These are phyloP conservation scores for Zasmidium cellare DNA, from an alignment of 2,329 filamentous ascomycete species.

Conservation along the genomic window DNA sequence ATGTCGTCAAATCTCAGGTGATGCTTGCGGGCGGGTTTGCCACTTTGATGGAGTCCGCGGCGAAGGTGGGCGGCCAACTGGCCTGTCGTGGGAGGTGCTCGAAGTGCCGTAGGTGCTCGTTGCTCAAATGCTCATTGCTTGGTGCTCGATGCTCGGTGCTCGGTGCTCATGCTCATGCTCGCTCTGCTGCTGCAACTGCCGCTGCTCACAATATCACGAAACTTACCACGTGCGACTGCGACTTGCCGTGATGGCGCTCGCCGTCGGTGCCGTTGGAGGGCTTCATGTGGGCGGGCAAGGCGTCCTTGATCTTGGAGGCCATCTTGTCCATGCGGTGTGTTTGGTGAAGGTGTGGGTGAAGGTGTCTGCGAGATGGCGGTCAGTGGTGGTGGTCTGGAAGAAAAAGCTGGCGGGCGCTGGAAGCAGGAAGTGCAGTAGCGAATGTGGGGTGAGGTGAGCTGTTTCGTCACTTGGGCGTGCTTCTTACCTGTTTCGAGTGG, in stretches of 20 bases:
- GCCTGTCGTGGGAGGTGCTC: background rate
- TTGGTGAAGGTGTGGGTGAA: background rate
- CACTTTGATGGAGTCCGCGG: background rate
- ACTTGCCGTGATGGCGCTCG: conserved; percentile 77
- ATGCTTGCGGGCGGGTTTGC: background rate
- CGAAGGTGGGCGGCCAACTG: background rate
- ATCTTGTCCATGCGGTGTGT: conserved; percentile 24
- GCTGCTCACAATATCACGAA: background rate
- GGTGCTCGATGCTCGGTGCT: too few species aligned
- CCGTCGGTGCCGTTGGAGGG: conserved; percentile 45
- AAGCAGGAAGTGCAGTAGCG: background rate
- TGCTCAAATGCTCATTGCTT: too few species aligned
- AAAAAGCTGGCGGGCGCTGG: conserved; percentile 1
- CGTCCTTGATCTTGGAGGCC: conserved; percentile 65
- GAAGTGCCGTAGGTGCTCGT: background rate
- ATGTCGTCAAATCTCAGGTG: background rate
- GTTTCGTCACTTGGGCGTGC: background rate
- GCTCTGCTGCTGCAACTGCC: conserved; percentile 10
- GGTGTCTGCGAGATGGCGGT: conserved; percentile 10
- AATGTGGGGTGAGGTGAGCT: background rate
- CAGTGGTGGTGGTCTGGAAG: conserved; percentile 3
- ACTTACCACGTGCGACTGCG: conserved; percentile 82
- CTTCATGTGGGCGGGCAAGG: conserved; percentile 83
- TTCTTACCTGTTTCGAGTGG: background rate
- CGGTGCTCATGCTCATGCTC: conserved; percentile 2